These are phyloP conservation scores for Botrytis deweyae DNA, from an alignment of 2,329 filamentous ascomycete genomes.

Conservation along the genomic window DNA sequence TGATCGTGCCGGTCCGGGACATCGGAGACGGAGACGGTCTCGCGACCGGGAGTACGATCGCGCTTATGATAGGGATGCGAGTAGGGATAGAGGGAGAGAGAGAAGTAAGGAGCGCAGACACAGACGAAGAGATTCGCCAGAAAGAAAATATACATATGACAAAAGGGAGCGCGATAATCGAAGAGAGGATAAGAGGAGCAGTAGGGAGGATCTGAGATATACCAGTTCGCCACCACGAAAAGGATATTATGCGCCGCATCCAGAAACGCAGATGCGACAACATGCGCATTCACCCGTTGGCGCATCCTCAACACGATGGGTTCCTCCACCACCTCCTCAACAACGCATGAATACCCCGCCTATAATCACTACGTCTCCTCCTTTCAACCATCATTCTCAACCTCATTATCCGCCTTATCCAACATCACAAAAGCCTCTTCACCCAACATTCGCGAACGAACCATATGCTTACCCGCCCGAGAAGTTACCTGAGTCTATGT, in stretches of 20 bases:
- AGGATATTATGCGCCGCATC: background rate
- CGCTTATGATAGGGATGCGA: background rate
- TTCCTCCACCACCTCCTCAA: slow-evolving; percentile 17
- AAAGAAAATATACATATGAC: slow-evolving; percentile 11
- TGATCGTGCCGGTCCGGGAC: slow-evolving; percentile 15
- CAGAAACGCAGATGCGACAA: background rate
- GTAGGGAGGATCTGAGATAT: slow-evolving; percentile 17
- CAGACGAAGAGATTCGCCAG: slow-evolving; percentile 8
- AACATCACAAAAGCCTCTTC: background rate
- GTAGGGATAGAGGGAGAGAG: background rate
- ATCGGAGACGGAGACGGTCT: slow-evolving; percentile 18
- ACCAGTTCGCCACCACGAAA: background rate
- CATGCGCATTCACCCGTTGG: background rate
- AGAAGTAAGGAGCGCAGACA: slow-evolving; percentile 16
- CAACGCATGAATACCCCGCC: slow-evolving; percentile 11
- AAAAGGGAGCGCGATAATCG: slow-evolving; percentile 6
- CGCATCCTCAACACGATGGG: slow-evolving; percentile 4
- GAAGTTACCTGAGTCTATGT: slow-evolving; percentile 17
- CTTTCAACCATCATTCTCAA: background rate
- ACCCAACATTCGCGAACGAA: slow-evolving; percentile 18
- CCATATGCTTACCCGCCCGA: slow-evolving; percentile 19
- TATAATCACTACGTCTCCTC: background rate
- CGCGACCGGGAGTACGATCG: background rate
- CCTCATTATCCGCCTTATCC: background rate
- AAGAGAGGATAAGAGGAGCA: slow-evolving; percentile 17